Percentiles rank a stretch among this genome's conserved stretches.
Conservation (phyloP, 176 grass and related monocot genomes). For the Phragmites australis region DNA sequence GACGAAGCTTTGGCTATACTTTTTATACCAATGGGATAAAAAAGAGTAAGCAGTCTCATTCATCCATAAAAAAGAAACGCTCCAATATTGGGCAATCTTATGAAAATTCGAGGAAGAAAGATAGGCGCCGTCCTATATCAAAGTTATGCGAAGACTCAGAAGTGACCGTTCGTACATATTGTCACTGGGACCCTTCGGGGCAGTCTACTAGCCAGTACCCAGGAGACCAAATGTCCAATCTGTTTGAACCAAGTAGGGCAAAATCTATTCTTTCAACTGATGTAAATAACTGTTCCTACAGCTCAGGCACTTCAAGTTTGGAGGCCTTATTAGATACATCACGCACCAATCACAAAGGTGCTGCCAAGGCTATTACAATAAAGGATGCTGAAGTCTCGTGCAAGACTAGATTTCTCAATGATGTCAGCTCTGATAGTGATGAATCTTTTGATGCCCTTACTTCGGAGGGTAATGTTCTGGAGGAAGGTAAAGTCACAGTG, state of each 20-base stretch:
- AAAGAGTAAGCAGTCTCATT: conserved; percentile 50
- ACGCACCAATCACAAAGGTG: conserved; percentile 34
- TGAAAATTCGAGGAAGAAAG: conserved; percentile 84
- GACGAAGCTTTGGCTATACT: conserved; percentile 48
- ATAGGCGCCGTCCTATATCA: conserved; percentile 57
- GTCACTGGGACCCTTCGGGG: conserved; percentile 47
- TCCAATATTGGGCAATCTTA: conserved; percentile 75
- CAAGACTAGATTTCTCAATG: conserved; percentile 49
- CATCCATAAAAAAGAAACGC: conserved; percentile 66
- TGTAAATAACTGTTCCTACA: conserved; percentile 48
- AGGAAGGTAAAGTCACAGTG: conserved; percentile 59
- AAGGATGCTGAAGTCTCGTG: conserved; percentile 44
- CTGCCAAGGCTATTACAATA: conserved; percentile 38
- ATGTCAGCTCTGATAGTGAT: conserved; percentile 64
- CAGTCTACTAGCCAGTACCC: conserved; percentile 44
- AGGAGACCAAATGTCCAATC: conserved; percentile 32
- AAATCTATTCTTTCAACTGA: conserved; percentile 38
- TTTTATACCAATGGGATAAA: conserved; percentile 48
- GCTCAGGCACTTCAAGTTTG: conserved; percentile 71
- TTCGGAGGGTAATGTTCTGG: conserved; percentile 42
- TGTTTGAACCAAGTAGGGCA: conserved; percentile 38
- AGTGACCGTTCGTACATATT: conserved; percentile 73
- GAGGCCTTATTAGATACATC: conserved; percentile 56
- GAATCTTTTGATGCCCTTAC: conserved; percentile 53
- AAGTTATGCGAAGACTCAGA: conserved; percentile 69